phyloP scores from a whole-genome alignment of 2,329 filamentous ascomycete genomes.

The Didymella segeticola region DNA sequence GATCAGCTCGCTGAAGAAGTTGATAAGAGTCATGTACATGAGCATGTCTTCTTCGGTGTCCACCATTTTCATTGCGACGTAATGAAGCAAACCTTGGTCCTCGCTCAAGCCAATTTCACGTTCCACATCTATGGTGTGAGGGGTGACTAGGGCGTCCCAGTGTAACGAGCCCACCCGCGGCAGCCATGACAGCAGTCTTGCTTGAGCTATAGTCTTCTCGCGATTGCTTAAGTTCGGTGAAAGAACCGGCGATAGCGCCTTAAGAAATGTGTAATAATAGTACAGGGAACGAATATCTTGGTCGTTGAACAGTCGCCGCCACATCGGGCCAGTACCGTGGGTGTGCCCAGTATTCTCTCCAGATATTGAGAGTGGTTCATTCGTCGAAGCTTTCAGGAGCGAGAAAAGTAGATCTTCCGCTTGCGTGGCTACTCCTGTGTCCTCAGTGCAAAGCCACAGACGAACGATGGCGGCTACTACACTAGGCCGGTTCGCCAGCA shows the following conservation, averaged over 20 bases:
- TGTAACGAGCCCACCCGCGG: conserved; percentile 60
- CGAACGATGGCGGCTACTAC: conserved; percentile 62
- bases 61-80: conserved; percentile 62
- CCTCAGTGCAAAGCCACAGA: conserved; percentile 64
- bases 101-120: conserved; percentile 41
- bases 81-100: conserved; percentile 59
- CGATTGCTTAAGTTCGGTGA: conserved; percentile 53
- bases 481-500: conserved; percentile 63
- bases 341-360: conserved; percentile 33
- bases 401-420: conserved; percentile 61
- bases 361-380: conserved; percentile 50
- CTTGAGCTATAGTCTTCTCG: conserved; percentile 66
- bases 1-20: conserved; percentile 64
- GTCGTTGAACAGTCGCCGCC: conserved; percentile 68
- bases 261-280: conserved; percentile 62
- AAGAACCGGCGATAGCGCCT: conserved; percentile 42
- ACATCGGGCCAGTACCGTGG: conserved; percentile 56
- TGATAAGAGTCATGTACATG: conserved; percentile 65
- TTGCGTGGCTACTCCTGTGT: conserved; percentile 62
- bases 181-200: conserved; percentile 65
- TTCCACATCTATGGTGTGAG: conserved; percentile 62
- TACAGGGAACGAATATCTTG: conserved; percentile 64
- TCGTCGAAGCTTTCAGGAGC: conserved; percentile 57
- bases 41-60: conserved; percentile 63
- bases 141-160: conserved; percentile 60